phyloP scores from a whole-genome alignment of 1,284 basidiomycete species.

The Ganoderma meredithae region DNA sequence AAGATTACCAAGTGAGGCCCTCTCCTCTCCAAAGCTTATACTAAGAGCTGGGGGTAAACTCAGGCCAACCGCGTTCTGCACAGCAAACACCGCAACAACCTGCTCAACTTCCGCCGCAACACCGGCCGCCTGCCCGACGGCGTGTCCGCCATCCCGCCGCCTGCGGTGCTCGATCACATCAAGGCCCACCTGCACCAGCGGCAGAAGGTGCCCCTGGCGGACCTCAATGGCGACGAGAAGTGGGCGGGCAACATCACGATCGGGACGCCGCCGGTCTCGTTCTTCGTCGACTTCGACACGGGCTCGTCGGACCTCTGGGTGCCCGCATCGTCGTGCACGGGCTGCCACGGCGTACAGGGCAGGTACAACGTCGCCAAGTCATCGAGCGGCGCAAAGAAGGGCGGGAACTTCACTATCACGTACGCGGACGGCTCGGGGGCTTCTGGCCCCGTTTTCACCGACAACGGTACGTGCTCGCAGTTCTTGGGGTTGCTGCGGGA shows the following conservation, averaged over 20 bases:
- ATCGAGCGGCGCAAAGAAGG: constrained; percentile 43
- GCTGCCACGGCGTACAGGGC: constrained; percentile 26
- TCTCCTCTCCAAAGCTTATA: not conserved
- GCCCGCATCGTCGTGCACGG: constrained; percentile 28
- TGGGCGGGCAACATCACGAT: constrained; percentile 33
- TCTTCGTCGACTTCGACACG: constrained; percentile 37
- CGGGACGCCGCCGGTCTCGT: constrained; percentile 29
- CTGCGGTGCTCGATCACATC: not conserved
- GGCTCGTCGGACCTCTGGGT: constrained; percentile 38
- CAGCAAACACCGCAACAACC: constrained; percentile 34
- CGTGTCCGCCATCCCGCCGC: not conserved
- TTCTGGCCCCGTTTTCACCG: constrained; percentile 56
- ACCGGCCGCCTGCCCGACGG: constrained; percentile 11
- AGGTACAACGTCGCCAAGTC: constrained; percentile 45
- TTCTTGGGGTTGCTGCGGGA: not conserved
- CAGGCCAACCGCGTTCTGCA: not conserved
- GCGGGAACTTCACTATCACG: constrained; percentile 49
- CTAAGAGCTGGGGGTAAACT: not conserved
- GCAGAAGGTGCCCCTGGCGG: constrained; percentile 24
- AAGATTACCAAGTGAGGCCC: constrained; percentile 26
- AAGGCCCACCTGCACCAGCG: not conserved
- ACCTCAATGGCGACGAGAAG: constrained; percentile 23
- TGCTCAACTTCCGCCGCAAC: constrained; percentile 31
- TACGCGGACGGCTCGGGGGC: constrained; percentile 64
- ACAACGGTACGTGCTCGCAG: constrained; percentile 44